Evolutionary conservation across 345 rosid species (phyloP), one percentile per base, ranked within the genome.

Genomic region (Erodium maritimum): DNA sequence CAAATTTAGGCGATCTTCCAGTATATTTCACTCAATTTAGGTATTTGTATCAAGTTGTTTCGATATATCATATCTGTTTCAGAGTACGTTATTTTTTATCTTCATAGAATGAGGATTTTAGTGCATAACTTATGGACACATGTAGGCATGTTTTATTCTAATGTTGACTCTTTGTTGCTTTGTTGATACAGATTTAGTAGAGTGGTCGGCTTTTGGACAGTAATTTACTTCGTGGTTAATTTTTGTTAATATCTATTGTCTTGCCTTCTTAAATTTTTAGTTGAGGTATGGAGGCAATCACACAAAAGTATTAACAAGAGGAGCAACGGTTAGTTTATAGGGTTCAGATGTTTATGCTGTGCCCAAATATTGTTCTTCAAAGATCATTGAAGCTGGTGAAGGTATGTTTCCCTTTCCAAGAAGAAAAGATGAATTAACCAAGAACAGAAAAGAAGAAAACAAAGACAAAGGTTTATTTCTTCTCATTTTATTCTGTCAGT

Each of bases 181-280:
- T 69, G 62, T 67, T 65, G 72, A 67, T 61, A 77, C 77, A 73
- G 73, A 73, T 77, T 33, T 69, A 58, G 70, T 64, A 55, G 71
- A 70, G 16, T 57, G 69, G 54, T 63, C 24, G 19, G 67, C 67
- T 60, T 62, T 67, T 65, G 55, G 63, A 67, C 55, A 65, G 67
- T 68, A 60, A 68, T n/a, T n/a, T n/a, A n/a, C 67, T 68, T 73
- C 56, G 5, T 62, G 73, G 73, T 58, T 55, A 54, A 45, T 33
- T 50, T 37, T 17, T 52, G 57, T 24, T 61, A 61, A 17, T 51
- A 62, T 70, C 21, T 73, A 57, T 62, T 67, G 20, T 65, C 75
- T 68, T 62, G 68, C 65, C 71, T 23, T 60, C 51, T 56, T 67
- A 56, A 50, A 59, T 68, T 68, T 37, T 65, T 67, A 73, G 69